phyloP scores from a whole-genome alignment of 2,329 filamentous ascomycete genomes.

The Colletotrichum truncatum region DNA sequence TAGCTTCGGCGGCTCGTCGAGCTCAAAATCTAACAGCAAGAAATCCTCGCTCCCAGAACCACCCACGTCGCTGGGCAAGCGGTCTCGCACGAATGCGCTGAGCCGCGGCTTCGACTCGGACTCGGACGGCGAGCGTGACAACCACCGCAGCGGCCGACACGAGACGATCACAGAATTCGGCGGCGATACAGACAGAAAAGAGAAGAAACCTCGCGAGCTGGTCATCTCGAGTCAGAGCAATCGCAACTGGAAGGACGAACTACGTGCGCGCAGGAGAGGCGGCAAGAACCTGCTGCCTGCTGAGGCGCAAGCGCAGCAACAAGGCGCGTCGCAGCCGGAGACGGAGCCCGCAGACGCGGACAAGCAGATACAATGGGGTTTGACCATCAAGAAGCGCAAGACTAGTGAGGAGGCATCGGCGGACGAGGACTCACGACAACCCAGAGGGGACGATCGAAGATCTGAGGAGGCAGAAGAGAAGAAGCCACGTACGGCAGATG shows the following conservation, averaged over 20 bases:
- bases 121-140: slow-evolving; percentile 37
- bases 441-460: background rate
- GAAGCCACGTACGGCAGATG: slow-evolving; percentile 39
- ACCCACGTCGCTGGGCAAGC: slow-evolving; percentile 58
- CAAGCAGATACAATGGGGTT: slow-evolving; percentile 64
- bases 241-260: slow-evolving; percentile 69
- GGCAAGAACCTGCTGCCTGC: slow-evolving; percentile 64
- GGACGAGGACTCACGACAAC: slow-evolving; percentile 26
- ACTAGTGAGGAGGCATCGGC: slow-evolving; percentile 63
- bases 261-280: slow-evolving; percentile 54
- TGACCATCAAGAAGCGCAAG: slow-evolving; percentile 56
- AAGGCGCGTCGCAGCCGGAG: slow-evolving; percentile 37
- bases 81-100: slow-evolving; percentile 52
- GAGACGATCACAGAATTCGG: slow-evolving; percentile 62
- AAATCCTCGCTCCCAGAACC: slow-evolving; percentile 34
- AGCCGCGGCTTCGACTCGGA: slow-evolving; percentile 55
- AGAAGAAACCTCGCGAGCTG: slow-evolving; percentile 46
- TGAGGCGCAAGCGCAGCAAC: slow-evolving; percentile 60
- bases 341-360: slow-evolving; percentile 55
- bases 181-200: slow-evolving; percentile 48
- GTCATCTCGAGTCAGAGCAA: slow-evolving; percentile 69
- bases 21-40: slow-evolving; percentile 12
- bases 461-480: background rate
- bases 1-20: slow-evolving; percentile 27
- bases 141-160: slow-evolving; percentile 41